Evolutionary conservation across 495 filamentous ascomycete species (phyloP), one percentile per base, ranked within the genome.

Genomic region (Amniculicola lignicola): DNA sequence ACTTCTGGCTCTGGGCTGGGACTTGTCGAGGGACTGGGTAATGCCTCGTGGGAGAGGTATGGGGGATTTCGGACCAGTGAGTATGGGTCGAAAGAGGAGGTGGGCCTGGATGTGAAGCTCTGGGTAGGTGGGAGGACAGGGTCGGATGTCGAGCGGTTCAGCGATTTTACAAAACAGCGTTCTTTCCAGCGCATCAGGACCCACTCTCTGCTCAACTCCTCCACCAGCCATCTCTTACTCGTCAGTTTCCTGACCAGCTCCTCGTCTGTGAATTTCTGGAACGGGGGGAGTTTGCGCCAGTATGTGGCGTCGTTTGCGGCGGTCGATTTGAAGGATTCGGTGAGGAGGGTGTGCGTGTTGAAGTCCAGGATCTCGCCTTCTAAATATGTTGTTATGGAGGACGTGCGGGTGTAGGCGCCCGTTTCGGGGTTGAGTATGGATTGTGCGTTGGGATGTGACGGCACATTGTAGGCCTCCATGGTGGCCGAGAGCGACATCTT

Each of bases 101-200:
- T n/a, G n/a, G n/a, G n/a, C n/a, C n/a, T n/a, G 14, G 14, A 40
- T 12, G 50, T 21, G 2, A 21, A 24, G 51, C 27, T n/a, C 19
- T 19, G 15, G n/a, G n/a, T n/a, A 2, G 38, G 45, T 9, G 45
- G 45, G 10, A 29, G 36, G 41, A 52, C 38, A 11, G 42, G 41
- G 31, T 59, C 46, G 35, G 23, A 23, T 4, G 46, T 57, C 18
- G 51, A 53, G 35, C 52, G 54, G 22, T 54, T 53, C 31, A 59
- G 48, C 3, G 39, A 38, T 2, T 79, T 82, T 52, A 88, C 82
- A 70, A 88, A 88, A 63, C 85, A 87, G 62, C 83, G 82, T 69
- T 88, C 85, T 71, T 89, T 89, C 86, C 86, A 89, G 52, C 86
- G 74, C 85, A 89, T 88, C 57, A 89, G 70, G 39, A 89, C 78